Evolutionary conservation across 805 yeast species (phyloP).

Genomic region (Saccharomycopsis amapae): DNA sequence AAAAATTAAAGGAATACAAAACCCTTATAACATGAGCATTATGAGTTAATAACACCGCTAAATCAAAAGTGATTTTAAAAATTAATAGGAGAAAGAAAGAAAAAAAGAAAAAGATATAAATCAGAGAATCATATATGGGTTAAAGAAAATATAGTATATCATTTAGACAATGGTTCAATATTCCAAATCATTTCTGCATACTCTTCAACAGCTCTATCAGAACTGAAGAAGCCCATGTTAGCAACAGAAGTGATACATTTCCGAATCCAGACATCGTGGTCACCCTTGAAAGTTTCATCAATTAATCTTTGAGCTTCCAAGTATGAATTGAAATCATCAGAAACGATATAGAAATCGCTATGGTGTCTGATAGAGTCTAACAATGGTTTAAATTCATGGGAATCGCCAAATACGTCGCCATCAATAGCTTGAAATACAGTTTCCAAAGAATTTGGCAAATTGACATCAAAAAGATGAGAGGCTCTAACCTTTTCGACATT

Average conservation of each 20-base stretch:
- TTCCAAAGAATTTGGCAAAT: conserved; percentile 51
- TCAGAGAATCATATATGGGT: too few species aligned
- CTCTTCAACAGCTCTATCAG: conserved; percentile 87
- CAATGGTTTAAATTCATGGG: conserved; percentile 57
- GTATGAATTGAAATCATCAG: conserved; percentile 85
- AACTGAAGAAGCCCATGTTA: conserved; percentile 86
- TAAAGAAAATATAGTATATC: background rate
- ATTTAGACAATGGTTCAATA: conserved; percentile 53
- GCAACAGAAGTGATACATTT: conserved; percentile 77
- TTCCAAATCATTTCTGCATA: conserved; percentile 93
- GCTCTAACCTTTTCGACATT: conserved; percentile 81
- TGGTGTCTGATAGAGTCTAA: conserved; percentile 63
- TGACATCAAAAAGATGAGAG: conserved; percentile 50
- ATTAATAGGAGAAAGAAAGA: background rate
- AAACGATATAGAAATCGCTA: conserved; percentile 81
- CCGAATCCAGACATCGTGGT: conserved; percentile 66
- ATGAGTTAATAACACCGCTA: too few species aligned
- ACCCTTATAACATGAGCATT: too few species aligned
- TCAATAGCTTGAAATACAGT: conserved; percentile 63
- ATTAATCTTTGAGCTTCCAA: conserved; percentile 72
- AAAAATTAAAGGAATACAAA: too few species aligned
- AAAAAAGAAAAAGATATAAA: background rate
- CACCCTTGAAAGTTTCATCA: conserved; percentile 58
- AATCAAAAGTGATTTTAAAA: too few species aligned
- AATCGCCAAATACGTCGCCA: conserved; percentile 63